Evolutionary conservation across 371 early-diverging fungal species (phyloP), one percentile per base, ranked within the genome.

Genomic region (Syncephalastrum racemosum): DNA sequence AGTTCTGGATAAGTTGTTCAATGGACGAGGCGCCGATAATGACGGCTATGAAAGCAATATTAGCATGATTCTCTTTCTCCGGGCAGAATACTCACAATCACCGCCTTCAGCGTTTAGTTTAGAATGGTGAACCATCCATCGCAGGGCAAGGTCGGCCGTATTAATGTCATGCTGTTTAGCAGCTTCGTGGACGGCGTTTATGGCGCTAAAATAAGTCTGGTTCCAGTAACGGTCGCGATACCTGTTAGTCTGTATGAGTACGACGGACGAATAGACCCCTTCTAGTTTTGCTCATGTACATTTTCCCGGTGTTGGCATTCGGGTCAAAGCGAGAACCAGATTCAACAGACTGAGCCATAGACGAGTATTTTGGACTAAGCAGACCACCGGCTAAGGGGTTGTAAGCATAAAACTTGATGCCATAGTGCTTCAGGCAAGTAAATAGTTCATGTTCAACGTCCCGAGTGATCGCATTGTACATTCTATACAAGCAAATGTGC

Each of bases 61-160:
- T 4, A 56, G 36, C 10, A 31, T 2, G 25, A 5, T 31, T 31
- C 3, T 31, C 5, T 10, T 31, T 10, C 10, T 31, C 36, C 10
- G 0, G 36, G 2, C 10, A 5, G 36, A 8, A 7, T 24, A 22
- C 45, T 44, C 69, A 73, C 81, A 86, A 62, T 86, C 88, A 5
- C 80, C 80, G 4, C 62, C 47, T 3, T 36, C 56, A 15, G 55
- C 66, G 52, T 68, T 59, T 41, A 88, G 54, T 60, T 75, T 73
- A 43, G 85, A 83, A 58, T 88, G 86, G 65, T 83, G 80, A 31
- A 76, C 73, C 52, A 85, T 60, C 88, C 88, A 88, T 41, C 84
- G 70, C 41, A 81, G 72, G 4, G 84, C 85, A 25, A 76, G 77
- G 39, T 80, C 77, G 20, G 73, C 62, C 24, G 76, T 44, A 10